These are phyloP conservation scores for Xerocomus potaroensis DNA, from an alignment of 768 basidiomycete genomes.

Conservation along the genomic window DNA sequence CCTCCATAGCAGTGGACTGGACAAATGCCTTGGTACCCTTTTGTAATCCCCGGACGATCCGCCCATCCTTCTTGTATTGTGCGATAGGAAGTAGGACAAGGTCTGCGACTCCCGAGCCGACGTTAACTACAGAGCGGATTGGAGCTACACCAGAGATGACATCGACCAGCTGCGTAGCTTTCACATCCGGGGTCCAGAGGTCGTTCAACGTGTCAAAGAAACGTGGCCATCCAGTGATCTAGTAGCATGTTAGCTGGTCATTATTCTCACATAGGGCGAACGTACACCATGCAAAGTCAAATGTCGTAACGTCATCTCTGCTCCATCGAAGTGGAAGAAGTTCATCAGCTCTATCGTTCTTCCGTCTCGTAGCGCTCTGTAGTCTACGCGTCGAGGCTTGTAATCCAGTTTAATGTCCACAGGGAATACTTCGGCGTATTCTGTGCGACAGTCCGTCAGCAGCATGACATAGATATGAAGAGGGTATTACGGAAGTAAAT, in stretches of 20 bases:
- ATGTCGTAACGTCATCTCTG: slow-evolving; percentile 96
- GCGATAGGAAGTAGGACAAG: slow-evolving; percentile 93
- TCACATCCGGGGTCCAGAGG: slow-evolving; percentile 98
- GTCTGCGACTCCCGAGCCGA: slow-evolving; percentile 95
- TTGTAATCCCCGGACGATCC: slow-evolving; percentile 88
- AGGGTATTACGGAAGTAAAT: slow-evolving; percentile 66
- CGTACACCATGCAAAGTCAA: slow-evolving; percentile 88
- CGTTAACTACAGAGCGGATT: slow-evolving; percentile 94
- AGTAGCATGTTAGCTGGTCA: slow-evolving; percentile 11
- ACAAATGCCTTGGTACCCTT: slow-evolving; percentile 92
- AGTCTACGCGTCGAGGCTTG: slow-evolving; percentile 96
- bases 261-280: slow-evolving; percentile 11
- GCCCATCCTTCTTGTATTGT: slow-evolving; percentile 96
- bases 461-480: slow-evolving; percentile 1
- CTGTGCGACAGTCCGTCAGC: slow-evolving; percentile 35
- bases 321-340: slow-evolving; percentile 99
- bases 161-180: slow-evolving; percentile 95
- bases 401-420: slow-evolving; percentile 96
- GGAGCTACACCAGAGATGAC: slow-evolving; percentile 96
- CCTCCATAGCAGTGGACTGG: slow-evolving; percentile 92
- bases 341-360: slow-evolving; percentile 98
- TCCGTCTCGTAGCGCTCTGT: slow-evolving; percentile 84
- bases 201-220: slow-evolving; percentile 93
- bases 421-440: slow-evolving; percentile 93
- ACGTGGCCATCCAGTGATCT: slow-evolving; percentile 92